phyloP scores from a whole-genome alignment of 495 filamentous ascomycete species.

The Tuber aestivum region DNA sequence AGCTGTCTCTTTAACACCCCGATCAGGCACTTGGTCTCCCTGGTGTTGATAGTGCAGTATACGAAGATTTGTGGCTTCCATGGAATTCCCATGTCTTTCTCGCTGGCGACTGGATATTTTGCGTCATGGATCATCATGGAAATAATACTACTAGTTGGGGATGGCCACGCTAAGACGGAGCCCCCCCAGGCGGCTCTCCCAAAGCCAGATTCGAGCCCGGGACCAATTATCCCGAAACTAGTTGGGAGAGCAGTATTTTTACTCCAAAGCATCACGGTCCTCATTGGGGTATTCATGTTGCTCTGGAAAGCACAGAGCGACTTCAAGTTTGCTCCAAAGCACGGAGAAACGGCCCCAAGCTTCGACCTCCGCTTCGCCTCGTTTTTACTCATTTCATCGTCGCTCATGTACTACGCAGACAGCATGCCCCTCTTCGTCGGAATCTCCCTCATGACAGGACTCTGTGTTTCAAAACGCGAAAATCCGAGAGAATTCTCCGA shows the following conservation, averaged over 20 bases:
- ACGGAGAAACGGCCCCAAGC: neutral
- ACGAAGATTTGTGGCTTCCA: neutral
- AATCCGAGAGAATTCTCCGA: neutral
- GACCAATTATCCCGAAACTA: neutral
- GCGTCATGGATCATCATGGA: constrained; percentile 7
- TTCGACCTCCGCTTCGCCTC: neutral
- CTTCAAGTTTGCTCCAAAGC: neutral
- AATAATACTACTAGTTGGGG: neutral
- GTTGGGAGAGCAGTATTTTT: neutral
- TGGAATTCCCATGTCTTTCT: constrained; percentile 1
- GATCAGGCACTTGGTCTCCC: neutral
- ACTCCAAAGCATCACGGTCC: neutral
- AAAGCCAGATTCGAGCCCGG: neutral
- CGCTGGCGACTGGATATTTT: neutral
- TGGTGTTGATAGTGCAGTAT: constrained; percentile 5
- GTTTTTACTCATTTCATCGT: neutral
- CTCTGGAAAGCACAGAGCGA: neutral
- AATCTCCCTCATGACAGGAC: neutral
- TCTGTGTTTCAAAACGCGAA: neutral
- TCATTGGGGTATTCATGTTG: neutral
- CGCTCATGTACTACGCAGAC: neutral
- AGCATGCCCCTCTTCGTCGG: neutral
- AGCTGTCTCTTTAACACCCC: neutral
- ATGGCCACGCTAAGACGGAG: neutral
- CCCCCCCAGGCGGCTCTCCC: neutral